Base-by-base conservation (phyloP, 192 early-diverging fungal species). In the Backusella liffmaniae region DNA sequence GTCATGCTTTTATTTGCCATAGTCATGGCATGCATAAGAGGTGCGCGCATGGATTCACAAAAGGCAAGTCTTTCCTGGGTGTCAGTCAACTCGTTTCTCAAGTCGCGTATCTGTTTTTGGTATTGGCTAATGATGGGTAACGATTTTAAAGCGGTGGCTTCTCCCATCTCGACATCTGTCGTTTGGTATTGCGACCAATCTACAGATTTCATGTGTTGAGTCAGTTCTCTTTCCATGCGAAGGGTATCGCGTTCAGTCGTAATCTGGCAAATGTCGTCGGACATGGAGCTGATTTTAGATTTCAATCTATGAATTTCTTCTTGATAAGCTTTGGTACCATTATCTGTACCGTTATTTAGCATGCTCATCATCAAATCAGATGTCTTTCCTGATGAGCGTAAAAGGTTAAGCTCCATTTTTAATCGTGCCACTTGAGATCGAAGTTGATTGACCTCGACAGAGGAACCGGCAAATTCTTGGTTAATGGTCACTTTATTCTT, bases 401-500 rank as follows among this genome's bases (percentile, higher is more conserved):
- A 46, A 30, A 53, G 13, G 39, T 76, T 34, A 44, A 88, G 73
- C 59, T 90, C 87, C 73, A 83, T 75, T 71, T 85, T 84, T 29
- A 90, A 80, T 51, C 82, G 70, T 42, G 76, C 82, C 23, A 90
- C 77, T 76, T 87, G 83, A 1, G 84, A 79, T 21, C 89, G 80
- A 3, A 90, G 73, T 46, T 84, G 83, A 76, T 84, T 85, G 35
- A 88, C 77, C 72, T 88, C 87, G 10, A 84, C 82, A 16, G 74
- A 83, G 3, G 83, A 76, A 34, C 83, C 87, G 26, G 75, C 82
- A 42, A 81, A 86, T 36, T 80, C 80, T 29, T 86, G 87, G 56
- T 90, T 88, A 44, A 90, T 80, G 18, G 53, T 79, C 9, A 83
- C 81, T 66, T 90, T 89, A 85, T 99, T 99, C 74, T 93, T 93